These are phyloP conservation scores for Metschnikowia vanudenii DNA, from an alignment of 805 yeast genomes.

Conservation along the genomic window DNA sequence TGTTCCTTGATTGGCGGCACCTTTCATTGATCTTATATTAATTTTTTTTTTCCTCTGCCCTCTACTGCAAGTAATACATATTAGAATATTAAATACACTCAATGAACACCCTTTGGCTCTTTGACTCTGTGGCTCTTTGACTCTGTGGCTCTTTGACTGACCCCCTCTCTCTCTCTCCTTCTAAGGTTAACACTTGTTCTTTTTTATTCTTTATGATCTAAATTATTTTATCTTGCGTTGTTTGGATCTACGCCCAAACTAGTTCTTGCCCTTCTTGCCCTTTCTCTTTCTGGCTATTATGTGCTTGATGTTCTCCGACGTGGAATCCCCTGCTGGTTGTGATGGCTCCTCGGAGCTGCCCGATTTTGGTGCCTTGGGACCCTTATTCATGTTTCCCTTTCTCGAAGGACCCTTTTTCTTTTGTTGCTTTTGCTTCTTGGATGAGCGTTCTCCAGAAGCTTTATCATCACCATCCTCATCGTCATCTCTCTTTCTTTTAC, in stretches of 20 bases:
- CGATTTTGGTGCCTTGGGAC: conserved; percentile 28
- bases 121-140: too few species aligned
- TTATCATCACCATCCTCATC: conserved; percentile 14
- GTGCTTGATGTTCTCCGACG: conserved; percentile 57
- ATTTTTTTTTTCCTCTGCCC: not conserved
- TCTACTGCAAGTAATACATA: not conserved
- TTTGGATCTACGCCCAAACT: not conserved
- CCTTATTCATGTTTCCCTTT: conserved; percentile 48
- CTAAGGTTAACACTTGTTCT: not conserved
- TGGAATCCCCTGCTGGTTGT: conserved; percentile 27
- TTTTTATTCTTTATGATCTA: not conserved
- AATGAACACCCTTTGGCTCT: not conserved
- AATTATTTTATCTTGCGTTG: not conserved
- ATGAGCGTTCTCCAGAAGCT: conserved; percentile 2
- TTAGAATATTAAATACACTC: conserved; percentile 1
- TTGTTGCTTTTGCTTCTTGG: conserved; percentile 14
- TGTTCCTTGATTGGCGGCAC: not conserved
- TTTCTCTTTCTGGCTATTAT: conserved; percentile 69
- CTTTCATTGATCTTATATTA: not conserved
- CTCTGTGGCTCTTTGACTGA: too few species aligned
- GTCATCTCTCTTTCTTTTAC: conserved; percentile 28
- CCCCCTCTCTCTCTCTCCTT: too few species aligned
- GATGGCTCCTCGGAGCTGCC: conserved; percentile 22
- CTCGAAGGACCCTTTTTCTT: conserved; percentile 30
- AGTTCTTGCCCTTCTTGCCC: conserved; percentile 51